These are phyloP conservation scores for Amaranthus hypochondriacus DNA, from an alignment of 148 eudicot genomes.

Conservation along the genomic window DNA sequence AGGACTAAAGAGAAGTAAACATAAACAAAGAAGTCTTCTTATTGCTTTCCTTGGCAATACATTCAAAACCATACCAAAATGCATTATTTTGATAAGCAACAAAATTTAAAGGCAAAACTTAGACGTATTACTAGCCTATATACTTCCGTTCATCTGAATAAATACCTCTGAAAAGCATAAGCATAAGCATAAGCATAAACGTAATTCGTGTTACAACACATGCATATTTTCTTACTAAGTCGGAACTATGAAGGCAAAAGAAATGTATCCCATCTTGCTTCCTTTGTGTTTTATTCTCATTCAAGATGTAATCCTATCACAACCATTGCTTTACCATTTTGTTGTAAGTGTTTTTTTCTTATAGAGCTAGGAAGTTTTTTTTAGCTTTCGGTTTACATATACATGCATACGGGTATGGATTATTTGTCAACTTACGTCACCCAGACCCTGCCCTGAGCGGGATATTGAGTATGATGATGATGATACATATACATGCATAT, in stretches of 20 bases:
- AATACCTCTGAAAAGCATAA: neutral
- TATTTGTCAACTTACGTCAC: no score
- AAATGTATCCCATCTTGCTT: neutral
- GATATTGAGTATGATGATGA: no score
- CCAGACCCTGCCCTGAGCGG: no score
- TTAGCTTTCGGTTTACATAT: no score
- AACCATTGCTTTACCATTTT: conserved; percentile 8
- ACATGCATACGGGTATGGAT: no score
- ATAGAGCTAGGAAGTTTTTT: no score
- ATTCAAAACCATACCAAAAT: neutral
- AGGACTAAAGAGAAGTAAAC: neutral
- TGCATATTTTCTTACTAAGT: neutral
- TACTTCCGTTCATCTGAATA: neutral
- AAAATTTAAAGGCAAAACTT: neutral
- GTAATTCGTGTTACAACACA: no score
- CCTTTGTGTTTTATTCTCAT: neutral
- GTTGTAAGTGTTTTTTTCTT: conserved; percentile 19
- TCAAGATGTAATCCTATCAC: neutral
- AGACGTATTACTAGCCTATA: conserved; percentile 9
- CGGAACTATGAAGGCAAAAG: neutral
- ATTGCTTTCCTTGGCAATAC: no score
- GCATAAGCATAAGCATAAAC: no score
- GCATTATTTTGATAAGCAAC: conserved; percentile 7
- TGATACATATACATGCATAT: no score
- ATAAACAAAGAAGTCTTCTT: neutral